Percentiles rank a stretch among this genome's conserved stretches.
Evolutionary conservation across 2,329 filamentous ascomycete genomes (phyloP).

Genomic region (Achaetomium macrosporum): DNA sequence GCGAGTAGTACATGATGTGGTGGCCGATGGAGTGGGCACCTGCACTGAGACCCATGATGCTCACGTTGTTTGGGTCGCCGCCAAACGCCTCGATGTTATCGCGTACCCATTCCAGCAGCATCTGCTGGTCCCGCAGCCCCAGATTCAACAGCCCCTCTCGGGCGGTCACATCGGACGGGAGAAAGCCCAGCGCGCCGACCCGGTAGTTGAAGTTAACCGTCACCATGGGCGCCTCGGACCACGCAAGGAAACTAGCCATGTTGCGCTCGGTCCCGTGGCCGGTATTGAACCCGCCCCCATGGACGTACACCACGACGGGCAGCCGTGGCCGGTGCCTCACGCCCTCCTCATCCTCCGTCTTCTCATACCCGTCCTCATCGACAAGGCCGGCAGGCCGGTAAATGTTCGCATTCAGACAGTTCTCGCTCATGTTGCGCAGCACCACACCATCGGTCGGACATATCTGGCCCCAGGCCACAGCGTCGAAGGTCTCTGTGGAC

Average conservation of each 20-base stretch:
- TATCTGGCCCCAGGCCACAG: conserved; percentile 33
- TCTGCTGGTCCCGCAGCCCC: conserved; percentile 57
- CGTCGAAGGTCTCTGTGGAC: conserved; percentile 26
- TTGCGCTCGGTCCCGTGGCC: conserved; percentile 50
- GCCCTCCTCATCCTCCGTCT: neutral
- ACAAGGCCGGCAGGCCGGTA: conserved; percentile 36
- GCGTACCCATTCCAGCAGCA: conserved; percentile 54
- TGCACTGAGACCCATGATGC: conserved; percentile 56
- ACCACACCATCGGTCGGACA: conserved; percentile 33
- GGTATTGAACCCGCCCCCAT: conserved; percentile 58
- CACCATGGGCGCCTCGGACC: conserved; percentile 47
- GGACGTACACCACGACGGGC: conserved; percentile 55
- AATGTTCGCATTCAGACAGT: conserved; percentile 50
- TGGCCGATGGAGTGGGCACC: conserved; percentile 64
- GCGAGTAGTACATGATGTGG: conserved; percentile 51
- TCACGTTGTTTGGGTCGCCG: conserved; percentile 52
- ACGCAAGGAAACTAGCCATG: conserved; percentile 56
- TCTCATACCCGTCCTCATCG: conserved; percentile 23
- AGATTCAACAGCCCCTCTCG: conserved; percentile 55
- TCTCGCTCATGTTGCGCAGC: conserved; percentile 35
- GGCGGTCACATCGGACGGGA: conserved; percentile 49
- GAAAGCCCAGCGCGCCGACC: conserved; percentile 63
- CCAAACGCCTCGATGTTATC: conserved; percentile 56
- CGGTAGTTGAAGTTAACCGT: conserved; percentile 58
- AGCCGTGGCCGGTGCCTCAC: conserved; percentile 20